Evolutionary conservation across 23 red algal genomes (phyloP).

Genomic region (Gracilaria caudata): DNA sequence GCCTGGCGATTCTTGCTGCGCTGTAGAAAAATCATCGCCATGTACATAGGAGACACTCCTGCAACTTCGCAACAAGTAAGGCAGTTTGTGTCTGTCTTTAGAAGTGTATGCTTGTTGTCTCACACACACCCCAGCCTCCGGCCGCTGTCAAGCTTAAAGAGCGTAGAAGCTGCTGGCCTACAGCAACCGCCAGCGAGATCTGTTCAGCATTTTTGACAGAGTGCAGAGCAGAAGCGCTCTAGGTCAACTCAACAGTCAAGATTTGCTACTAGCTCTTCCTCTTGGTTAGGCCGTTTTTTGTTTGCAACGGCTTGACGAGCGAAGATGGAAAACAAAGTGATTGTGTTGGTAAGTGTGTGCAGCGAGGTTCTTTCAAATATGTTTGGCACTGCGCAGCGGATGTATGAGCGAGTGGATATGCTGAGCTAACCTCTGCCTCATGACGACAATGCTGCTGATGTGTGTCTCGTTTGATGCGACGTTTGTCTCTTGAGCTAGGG

Average conservation of each 20-base stretch:
- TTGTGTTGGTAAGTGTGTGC: background rate
- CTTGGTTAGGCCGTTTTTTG: background rate
- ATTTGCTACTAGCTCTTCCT: background rate
- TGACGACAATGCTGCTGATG: background rate
- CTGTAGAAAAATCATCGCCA: background rate
- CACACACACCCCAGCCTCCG: background rate
- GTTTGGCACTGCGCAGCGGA: background rate
- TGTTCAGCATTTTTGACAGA: too few relatives aligned
- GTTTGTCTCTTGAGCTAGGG: background rate
- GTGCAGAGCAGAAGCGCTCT: too few relatives aligned
- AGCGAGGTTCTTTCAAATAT: background rate
- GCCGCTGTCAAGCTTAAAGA: background rate
- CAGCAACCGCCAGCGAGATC: too few relatives aligned
- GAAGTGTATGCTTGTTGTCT: background rate
- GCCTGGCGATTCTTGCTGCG: background rate
- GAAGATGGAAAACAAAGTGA: slow-evolving; percentile 8
- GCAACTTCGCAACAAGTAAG: background rate
- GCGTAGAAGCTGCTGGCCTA: too few relatives aligned
- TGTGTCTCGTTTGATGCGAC: background rate
- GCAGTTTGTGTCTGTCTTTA: background rate
- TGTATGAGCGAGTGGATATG: background rate
- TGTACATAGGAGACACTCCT: background rate
- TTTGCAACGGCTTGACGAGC: background rate
- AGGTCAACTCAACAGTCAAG: background rate
- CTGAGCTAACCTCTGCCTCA: background rate